These are phyloP conservation scores for Lotmaria passim DNA, from an alignment of 208 protist genomes.

Conservation along the genomic window DNA sequence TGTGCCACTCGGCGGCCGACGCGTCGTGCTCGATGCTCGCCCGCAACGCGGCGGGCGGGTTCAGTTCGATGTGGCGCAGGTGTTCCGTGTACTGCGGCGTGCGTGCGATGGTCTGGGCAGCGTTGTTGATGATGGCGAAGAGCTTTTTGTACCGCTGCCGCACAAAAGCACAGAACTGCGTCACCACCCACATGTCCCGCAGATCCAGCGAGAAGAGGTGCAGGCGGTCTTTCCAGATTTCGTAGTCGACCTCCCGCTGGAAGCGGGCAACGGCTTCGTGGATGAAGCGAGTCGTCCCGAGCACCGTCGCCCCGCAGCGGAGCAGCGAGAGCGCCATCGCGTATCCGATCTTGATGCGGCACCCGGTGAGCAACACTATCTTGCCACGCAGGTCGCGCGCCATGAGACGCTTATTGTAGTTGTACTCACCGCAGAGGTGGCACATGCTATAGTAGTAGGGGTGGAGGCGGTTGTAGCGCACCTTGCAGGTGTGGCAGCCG, in stretches of 20 bases:
- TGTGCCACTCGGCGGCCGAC: conserved; percentile 69
- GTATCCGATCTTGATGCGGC: conserved; percentile 95
- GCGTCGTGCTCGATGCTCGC: conserved; percentile 52
- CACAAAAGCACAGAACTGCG: conserved; percentile 92
- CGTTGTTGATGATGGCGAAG: conserved; percentile 97
- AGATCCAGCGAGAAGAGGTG: conserved; percentile 96
- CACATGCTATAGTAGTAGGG: conserved; percentile 98
- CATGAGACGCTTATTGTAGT: conserved; percentile 95
- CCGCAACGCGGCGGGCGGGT: conserved; percentile 50
- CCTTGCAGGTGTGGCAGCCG: conserved; percentile 90
- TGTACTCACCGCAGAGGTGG: conserved; percentile 94
- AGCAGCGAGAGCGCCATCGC: conserved; percentile 91
- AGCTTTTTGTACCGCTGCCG: conserved; percentile 67
- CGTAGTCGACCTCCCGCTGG: conserved; percentile 89
- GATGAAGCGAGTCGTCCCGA: conserved; percentile 93
- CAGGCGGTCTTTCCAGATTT: conserved; percentile 89
- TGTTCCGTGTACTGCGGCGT: conserved; percentile 93
- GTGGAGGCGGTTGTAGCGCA: conserved; percentile 91
- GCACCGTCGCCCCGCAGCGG: conserved; percentile 76
- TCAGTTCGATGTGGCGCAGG: conserved; percentile 74
- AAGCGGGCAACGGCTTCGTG: conserved; percentile 86
- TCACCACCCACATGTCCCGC: conserved; percentile 93
- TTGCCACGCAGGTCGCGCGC: conserved; percentile 91
- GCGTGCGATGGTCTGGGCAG: conserved; percentile 96
- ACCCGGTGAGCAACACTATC: conserved; percentile 93